Conservation (phyloP, 2,329 filamentous ascomycete genomes). For the Trichoderma sp. region DNA sequence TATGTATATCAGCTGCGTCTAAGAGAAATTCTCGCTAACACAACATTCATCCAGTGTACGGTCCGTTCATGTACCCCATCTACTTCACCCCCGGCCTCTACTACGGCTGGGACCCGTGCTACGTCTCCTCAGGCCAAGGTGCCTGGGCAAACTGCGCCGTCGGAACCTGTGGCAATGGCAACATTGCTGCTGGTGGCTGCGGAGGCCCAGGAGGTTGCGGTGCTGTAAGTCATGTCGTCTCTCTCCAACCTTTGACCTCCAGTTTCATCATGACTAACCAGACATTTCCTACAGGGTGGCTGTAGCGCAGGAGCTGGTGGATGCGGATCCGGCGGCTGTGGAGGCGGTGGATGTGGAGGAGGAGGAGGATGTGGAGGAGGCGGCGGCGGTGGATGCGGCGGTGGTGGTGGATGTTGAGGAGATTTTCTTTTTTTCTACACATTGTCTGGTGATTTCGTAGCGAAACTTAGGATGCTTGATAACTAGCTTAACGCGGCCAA, state of each 20-base stretch:
- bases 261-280: background rate
- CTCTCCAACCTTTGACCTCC: background rate
- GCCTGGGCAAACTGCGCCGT: conserved; percentile 46
- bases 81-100: conserved; percentile 53
- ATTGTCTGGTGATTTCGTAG: background rate
- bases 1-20: background rate
- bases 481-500: background rate
- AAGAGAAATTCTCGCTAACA: background rate
- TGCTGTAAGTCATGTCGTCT: background rate
- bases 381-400: background rate
- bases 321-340: background rate
- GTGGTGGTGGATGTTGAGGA: background rate
- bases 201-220: conserved; percentile 33
- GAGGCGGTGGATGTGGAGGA: conserved; percentile 12
- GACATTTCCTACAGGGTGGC: background rate
- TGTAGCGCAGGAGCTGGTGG: background rate
- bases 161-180: conserved; percentile 54
- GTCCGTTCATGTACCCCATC: conserved; percentile 50
- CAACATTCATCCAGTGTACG: conserved; percentile 43
- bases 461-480: background rate
- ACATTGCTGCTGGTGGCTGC: conserved; percentile 48
- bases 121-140: conserved; percentile 41
- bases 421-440: background rate
- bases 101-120: conserved; percentile 49
- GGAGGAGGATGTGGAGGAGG: conserved; percentile 45